Percentiles rank a stretch among this genome's conserved stretches.
phyloP scores from a whole-genome alignment of 2,329 filamentous ascomycete genomes.

The Penicillium sp. region DNA sequence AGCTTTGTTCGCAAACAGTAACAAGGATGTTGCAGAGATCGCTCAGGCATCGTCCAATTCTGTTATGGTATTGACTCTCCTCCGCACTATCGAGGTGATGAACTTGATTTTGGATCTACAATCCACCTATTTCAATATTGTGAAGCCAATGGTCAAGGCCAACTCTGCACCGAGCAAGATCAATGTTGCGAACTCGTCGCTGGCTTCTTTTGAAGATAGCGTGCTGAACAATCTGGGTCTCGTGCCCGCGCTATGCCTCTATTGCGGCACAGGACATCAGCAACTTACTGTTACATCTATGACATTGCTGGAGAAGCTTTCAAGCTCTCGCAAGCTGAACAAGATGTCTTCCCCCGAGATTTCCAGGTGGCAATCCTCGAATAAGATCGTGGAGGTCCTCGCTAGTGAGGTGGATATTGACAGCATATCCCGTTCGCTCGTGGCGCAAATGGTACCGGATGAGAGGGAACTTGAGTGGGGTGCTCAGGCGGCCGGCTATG shows the following conservation, averaged over 20 bases:
- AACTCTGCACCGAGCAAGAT: slow-evolving; percentile 60
- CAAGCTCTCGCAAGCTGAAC: slow-evolving; percentile 77
- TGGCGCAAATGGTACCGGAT: slow-evolving; percentile 63
- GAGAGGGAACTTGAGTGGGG: slow-evolving; percentile 72
- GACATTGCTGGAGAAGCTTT: slow-evolving; percentile 79
- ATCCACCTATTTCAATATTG: slow-evolving; percentile 85
- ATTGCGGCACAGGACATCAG: slow-evolving; percentile 80
- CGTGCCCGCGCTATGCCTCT: slow-evolving; percentile 79
- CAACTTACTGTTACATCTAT: slow-evolving; percentile 78
- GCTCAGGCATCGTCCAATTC: slow-evolving; percentile 73
- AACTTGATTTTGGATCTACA: slow-evolving; percentile 81
- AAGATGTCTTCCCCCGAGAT: slow-evolving; percentile 65
- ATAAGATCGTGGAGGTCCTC: slow-evolving; percentile 84
- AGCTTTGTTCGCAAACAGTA: slow-evolving; percentile 73
- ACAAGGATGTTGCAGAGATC: slow-evolving; percentile 72
- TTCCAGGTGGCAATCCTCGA: slow-evolving; percentile 64
- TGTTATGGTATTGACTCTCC: slow-evolving; percentile 74
- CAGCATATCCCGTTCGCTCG: slow-evolving; percentile 72
- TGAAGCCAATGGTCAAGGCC: slow-evolving; percentile 72
- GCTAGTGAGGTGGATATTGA: slow-evolving; percentile 78
- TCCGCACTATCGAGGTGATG: slow-evolving; percentile 80
- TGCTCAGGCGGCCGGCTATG: slow-evolving; percentile 68
- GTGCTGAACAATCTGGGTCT: slow-evolving; percentile 76
- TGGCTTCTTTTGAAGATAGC: slow-evolving; percentile 89
- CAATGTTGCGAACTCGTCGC: slow-evolving; percentile 70